These are phyloP conservation scores for Vinca major DNA, from an alignment of 305 asterid genomes.

Conservation along the genomic window DNA sequence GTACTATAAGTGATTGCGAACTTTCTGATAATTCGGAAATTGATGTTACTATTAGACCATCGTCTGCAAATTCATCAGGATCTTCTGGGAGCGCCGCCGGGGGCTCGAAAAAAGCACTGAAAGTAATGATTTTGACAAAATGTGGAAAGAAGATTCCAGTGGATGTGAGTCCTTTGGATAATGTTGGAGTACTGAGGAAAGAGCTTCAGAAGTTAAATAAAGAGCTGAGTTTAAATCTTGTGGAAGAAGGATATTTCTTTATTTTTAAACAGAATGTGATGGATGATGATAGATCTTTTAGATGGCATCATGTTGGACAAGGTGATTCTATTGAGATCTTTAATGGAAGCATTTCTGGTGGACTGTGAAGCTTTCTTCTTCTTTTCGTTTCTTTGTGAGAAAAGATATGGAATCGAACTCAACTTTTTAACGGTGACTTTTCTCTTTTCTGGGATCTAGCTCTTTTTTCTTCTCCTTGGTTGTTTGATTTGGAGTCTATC, in stretches of 20 bases:
- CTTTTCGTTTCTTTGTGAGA: no score
- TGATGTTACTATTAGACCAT: slow-evolving; percentile 20
- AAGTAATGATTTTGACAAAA: slow-evolving; percentile 21
- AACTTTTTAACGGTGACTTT: no score
- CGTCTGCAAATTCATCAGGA: slow-evolving; percentile 18
- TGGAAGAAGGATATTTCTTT: slow-evolving; percentile 51
- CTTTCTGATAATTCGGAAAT: slow-evolving; percentile 31
- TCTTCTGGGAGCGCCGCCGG: slow-evolving; percentile 10
- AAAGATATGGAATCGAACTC: no score
- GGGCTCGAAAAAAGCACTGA: slow-evolving; percentile 23
- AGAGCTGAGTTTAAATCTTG: slow-evolving; percentile 31
- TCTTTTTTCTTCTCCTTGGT: no score
- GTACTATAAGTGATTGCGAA: slow-evolving; percentile 26
- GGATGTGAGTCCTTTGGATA: slow-evolving; percentile 34
- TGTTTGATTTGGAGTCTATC: no score
- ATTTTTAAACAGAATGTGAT: slow-evolving; percentile 53
- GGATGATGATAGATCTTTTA: slow-evolving; percentile 57
- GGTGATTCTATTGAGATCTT: slow-evolving; percentile 60
- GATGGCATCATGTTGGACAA: slow-evolving; percentile 53
- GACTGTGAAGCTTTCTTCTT: slow-evolving; percentile 13
- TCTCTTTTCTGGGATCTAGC: no score
- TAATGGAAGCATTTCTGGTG: slow-evolving; percentile 53
- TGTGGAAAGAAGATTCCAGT: slow-evolving; percentile 37
- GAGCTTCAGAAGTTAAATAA: slow-evolving; percentile 41
- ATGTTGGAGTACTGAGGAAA: slow-evolving; percentile 36